These are phyloP conservation scores for Phaeophleospora eucalypticola DNA, from an alignment of 2,329 filamentous ascomycete species.

Conservation along the genomic window DNA sequence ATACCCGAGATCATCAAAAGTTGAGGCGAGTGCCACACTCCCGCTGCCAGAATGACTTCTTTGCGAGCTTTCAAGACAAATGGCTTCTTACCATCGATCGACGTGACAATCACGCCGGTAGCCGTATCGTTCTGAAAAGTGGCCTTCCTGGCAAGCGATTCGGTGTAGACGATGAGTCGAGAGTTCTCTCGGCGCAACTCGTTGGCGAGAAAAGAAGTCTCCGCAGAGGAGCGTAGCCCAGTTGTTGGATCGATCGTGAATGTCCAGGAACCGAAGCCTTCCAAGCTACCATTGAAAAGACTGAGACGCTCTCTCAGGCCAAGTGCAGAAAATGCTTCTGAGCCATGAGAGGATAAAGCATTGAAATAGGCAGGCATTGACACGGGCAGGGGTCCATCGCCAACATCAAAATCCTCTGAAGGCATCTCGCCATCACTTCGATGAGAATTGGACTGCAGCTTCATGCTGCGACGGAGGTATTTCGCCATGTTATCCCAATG, in stretches of 20 bases:
- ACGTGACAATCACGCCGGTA: constrained; percentile 23
- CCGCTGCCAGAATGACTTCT: constrained; percentile 52
- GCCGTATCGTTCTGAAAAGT: constrained; percentile 33
- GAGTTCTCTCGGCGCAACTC: too few relatives aligned
- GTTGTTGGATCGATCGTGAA: constrained; percentile 29
- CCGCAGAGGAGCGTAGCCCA: constrained; percentile 17
- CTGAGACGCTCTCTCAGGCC: too few relatives aligned
- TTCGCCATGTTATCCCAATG: constrained; percentile 26
- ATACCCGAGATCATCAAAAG: constrained; percentile 59
- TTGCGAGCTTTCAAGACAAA: constrained; percentile 22
- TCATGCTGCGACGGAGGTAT: constrained; percentile 10
- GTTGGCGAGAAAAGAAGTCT: constrained; percentile 22
- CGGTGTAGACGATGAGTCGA: constrained; percentile 21
- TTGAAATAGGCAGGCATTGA: constrained; percentile 26
- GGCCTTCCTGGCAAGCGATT: constrained; percentile 26
- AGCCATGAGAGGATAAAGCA: constrained; percentile 23
- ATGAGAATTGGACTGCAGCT: neutral
- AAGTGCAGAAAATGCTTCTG: constrained; percentile 22
- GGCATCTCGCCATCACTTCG: constrained; percentile 20
- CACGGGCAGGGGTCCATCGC: constrained; percentile 28
- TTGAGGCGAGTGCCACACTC: constrained; percentile 53
- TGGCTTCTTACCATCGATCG: constrained; percentile 31
- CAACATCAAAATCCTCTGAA: constrained; percentile 24
- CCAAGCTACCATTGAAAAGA: too few relatives aligned
- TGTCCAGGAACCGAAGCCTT: too few relatives aligned